Percentiles rank a stretch among this genome's conserved stretches.
Evolutionary conservation across 2,329 filamentous ascomycete species (phyloP).

Genomic region (Xylaria sp.): DNA sequence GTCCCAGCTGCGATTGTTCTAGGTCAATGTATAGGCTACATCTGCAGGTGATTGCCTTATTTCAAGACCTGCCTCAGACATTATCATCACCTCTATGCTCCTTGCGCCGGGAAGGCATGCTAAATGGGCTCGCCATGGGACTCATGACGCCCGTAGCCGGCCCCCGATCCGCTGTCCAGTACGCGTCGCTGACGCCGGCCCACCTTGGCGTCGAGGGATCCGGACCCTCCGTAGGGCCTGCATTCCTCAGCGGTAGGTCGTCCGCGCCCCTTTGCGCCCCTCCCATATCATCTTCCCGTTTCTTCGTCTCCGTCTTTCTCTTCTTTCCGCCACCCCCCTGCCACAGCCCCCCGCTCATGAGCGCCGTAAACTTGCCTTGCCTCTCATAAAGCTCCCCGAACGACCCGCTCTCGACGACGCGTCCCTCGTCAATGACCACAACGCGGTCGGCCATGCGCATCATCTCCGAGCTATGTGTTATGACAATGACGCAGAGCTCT

Average conservation of each 20-base stretch:
- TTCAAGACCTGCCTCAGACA: background rate
- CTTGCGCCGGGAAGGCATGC: slow-evolving; percentile 23
- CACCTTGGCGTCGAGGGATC: slow-evolving; percentile 23
- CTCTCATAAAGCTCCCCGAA: slow-evolving; percentile 62
- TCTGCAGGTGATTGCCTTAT: background rate
- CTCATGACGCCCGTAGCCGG: slow-evolving; percentile 32
- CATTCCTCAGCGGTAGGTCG: slow-evolving; percentile 26
- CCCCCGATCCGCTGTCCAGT: slow-evolving; percentile 26
- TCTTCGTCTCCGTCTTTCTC: background rate
- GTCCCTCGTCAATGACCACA: slow-evolving; percentile 69
- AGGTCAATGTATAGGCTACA: background rate
- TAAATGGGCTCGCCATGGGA: slow-evolving; percentile 32
- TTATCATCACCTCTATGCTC: slow-evolving; percentile 24
- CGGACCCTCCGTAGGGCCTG: background rate
- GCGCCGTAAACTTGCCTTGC: slow-evolving; percentile 50
- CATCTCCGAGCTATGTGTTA: slow-evolving; percentile 84
- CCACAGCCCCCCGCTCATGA: slow-evolving; percentile 37
- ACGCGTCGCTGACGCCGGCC: slow-evolving; percentile 22
- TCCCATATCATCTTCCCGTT: background rate
- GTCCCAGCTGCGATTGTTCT: no score
- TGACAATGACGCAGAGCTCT: slow-evolving; percentile 70
- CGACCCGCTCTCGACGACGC: slow-evolving; percentile 67
- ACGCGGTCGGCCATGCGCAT: slow-evolving; percentile 79
- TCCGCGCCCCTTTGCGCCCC: background rate
- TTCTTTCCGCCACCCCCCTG: slow-evolving; percentile 11